These are phyloP conservation scores for Prunus mongolica DNA, from an alignment of 306 rosid species.

Conservation along the genomic window DNA sequence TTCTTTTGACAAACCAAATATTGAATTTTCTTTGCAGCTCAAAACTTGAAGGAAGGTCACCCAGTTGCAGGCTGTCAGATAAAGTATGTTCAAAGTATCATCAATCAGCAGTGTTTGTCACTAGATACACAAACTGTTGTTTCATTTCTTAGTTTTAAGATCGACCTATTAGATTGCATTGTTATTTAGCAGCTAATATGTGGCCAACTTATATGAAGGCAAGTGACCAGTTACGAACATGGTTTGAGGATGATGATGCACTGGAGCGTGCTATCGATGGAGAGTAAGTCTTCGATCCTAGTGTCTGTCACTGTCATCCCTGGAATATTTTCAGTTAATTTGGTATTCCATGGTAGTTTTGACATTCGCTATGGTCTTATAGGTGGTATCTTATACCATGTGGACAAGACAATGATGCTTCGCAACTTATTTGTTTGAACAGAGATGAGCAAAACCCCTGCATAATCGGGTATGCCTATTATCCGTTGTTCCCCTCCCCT, in stretches of 20 bases:
- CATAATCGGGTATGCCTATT: conserved; percentile 59
- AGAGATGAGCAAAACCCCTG: conserved; percentile 57
- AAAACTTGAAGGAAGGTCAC: conserved; percentile 85
- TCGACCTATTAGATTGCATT: conserved; percentile 13
- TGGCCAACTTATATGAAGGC: conserved; percentile 54
- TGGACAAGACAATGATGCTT: conserved; percentile 47
- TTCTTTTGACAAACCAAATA: neutral
- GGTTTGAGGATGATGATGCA: conserved; percentile 92
- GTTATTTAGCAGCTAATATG: conserved; percentile 25
- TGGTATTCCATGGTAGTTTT: neutral
- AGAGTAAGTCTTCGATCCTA: conserved; percentile 52
- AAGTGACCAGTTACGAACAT: conserved; percentile 54
- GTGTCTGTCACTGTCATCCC: conserved; percentile 8
- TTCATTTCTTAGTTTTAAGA: neutral
- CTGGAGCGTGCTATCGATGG: conserved; percentile 84
- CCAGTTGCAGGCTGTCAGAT: conserved; percentile 88
- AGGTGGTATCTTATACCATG: conserved; percentile 79
- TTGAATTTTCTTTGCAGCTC: conserved; percentile 52
- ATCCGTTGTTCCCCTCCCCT: neutral
- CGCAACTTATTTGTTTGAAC: conserved; percentile 49
- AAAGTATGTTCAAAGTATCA: conserved; percentile 53
- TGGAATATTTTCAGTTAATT: neutral
- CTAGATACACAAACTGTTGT: neutral
- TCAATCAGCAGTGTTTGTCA: neutral
- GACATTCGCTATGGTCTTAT: conserved; percentile 11